Evolutionary conservation across 495 filamentous ascomycete species (phyloP).

Genomic region (Penicillium manginii): DNA sequence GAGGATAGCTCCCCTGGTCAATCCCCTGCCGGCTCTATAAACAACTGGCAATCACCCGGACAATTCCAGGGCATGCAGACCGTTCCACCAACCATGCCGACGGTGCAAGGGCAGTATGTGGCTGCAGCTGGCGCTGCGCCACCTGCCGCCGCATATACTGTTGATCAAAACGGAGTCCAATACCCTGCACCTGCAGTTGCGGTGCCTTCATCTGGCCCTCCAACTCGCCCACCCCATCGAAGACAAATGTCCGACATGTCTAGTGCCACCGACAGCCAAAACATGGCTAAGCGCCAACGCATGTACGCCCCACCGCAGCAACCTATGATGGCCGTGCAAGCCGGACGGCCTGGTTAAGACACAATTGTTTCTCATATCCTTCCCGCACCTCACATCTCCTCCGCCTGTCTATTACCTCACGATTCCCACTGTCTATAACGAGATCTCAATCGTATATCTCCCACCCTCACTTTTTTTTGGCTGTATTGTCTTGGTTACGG

Average conservation of each 20-base stretch:
- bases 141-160: constrained; percentile 47
- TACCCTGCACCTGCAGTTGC: constrained; percentile 53
- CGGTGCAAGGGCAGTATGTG: constrained; percentile 57
- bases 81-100: constrained; percentile 50
- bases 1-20: constrained; percentile 82
- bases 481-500: constrained; percentile 18
- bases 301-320: constrained; percentile 59
- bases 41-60: constrained; percentile 73
- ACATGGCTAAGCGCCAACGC: constrained; percentile 64
- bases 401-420: constrained; percentile 32
- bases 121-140: constrained; percentile 41
- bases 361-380: background rate
- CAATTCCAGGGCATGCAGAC: constrained; percentile 68
- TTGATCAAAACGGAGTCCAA: constrained; percentile 57
- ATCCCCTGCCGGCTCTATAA: constrained; percentile 70
- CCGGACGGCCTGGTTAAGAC: constrained; percentile 40
- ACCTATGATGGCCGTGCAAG: constrained; percentile 51
- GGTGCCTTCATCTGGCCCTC: constrained; percentile 47
- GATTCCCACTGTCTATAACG: constrained; percentile 41
- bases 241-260: constrained; percentile 71
- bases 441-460: constrained; percentile 32
- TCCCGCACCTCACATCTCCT: constrained; percentile 4
- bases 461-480: constrained; percentile 15
- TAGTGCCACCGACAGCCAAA: constrained; percentile 56
- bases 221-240: constrained; percentile 53